Conservation (phyloP, 75 land plant genomes). For the Pinus taeda region DNA sequence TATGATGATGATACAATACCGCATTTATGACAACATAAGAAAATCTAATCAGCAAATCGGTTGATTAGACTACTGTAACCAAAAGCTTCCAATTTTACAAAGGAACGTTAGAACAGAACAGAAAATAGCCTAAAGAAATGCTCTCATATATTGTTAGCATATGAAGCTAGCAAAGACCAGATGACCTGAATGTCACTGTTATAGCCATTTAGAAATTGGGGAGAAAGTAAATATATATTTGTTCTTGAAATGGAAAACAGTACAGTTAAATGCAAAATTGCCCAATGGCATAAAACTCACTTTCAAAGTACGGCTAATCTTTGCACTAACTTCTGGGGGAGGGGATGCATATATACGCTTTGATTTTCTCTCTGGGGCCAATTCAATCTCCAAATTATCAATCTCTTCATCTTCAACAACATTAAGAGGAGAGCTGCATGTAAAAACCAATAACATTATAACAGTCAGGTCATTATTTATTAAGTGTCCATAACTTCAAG, state of each 20-base stretch:
- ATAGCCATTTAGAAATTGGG: neutral
- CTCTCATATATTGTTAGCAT: no score
- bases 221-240: neutral
- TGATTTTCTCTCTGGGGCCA: slow-evolving; percentile 48
- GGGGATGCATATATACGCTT: slow-evolving; percentile 72
- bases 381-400: slow-evolving; percentile 71
- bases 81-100: no score
- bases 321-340: slow-evolving; percentile 68
- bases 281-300: slow-evolving; percentile 30
- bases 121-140: no score
- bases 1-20: no score
- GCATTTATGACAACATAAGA: no score
- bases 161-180: neutral
- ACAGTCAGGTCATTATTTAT: neutral
- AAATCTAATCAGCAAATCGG: no score
- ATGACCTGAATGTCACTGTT: neutral
- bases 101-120: no score
- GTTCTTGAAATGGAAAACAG: no score
- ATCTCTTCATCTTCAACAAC: slow-evolving; percentile 85
- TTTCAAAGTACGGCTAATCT: slow-evolving; percentile 77
- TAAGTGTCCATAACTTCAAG: neutral
- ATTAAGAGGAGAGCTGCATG: slow-evolving; percentile 59
- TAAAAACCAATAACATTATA: neutral
- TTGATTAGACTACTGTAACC: no score
- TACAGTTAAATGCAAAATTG: neutral